These are phyloP conservation scores for Podaxis mareebaensis DNA, from an alignment of 768 basidiomycete species.

Conservation along the genomic window DNA sequence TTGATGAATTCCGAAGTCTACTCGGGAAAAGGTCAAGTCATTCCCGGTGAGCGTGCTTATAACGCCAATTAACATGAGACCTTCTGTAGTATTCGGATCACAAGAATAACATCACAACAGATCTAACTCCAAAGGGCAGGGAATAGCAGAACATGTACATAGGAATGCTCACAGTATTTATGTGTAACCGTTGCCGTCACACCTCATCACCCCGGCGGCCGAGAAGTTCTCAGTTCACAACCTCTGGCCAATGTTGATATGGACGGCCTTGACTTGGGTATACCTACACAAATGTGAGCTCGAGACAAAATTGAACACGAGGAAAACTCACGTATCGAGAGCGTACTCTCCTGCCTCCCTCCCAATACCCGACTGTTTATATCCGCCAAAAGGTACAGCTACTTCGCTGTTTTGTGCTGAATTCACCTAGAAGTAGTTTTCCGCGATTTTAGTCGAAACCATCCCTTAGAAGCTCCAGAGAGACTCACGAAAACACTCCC, in stretches of 20 bases:
- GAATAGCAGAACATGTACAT: not conserved
- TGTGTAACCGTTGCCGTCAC: not conserved
- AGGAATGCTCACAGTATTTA: not conserved
- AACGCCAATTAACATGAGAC: not conserved
- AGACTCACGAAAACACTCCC: constrained; percentile 34
- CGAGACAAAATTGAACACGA: not conserved
- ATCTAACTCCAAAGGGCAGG: not conserved
- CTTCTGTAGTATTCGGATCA: not conserved
- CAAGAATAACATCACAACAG: not conserved
- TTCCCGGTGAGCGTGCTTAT: not conserved
- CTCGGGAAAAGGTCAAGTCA: not conserved
- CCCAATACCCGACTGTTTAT: constrained; percentile 73
- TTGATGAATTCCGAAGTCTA: not conserved
- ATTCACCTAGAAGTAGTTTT: constrained; percentile 35
- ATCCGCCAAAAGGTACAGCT: constrained; percentile 68
- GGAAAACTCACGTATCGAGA: constrained; percentile 42
- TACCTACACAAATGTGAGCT: constrained; percentile 34
- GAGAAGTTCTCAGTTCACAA: constrained; percentile 1
- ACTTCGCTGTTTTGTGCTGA: constrained; percentile 43
- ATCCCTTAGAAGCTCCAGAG: constrained; percentile 64
- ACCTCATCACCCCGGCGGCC: not conserved
- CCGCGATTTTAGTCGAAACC: constrained; percentile 16
- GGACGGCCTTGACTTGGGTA: constrained; percentile 57
- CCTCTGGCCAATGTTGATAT: constrained; percentile 47
- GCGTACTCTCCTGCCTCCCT: constrained; percentile 72